These are phyloP conservation scores for Candida ovalis DNA, from an alignment of 805 yeast genomes.

Conservation along the genomic window DNA sequence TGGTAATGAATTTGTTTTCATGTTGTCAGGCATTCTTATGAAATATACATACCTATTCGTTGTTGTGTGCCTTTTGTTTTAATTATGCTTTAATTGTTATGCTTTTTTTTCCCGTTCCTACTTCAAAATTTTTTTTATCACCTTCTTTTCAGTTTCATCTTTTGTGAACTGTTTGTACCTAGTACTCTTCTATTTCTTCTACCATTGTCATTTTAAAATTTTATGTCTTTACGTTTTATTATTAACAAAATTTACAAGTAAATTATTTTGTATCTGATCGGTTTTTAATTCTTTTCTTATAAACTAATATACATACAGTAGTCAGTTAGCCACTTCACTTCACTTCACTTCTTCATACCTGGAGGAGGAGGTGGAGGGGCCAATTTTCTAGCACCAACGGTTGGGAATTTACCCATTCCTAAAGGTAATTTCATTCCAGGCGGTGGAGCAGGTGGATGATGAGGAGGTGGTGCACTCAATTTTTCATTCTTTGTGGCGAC, in stretches of 20 bases:
- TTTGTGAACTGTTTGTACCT: not conserved
- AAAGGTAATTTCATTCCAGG: slow-evolving; percentile 1
- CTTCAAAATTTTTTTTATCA: not conserved
- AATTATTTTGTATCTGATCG: too few species aligned
- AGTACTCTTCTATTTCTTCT: not conserved
- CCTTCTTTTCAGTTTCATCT: not conserved
- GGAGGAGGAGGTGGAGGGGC: slow-evolving; percentile 3
- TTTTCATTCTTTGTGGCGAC: slow-evolving; percentile 2
- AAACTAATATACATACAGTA: not conserved
- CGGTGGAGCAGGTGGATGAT: not conserved
- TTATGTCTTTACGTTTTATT: not conserved
- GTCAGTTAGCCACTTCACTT: not conserved
- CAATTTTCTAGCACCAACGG: not conserved
- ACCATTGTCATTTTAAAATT: not conserved
- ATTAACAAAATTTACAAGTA: not conserved
- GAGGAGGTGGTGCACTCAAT: slow-evolving; percentile 3
- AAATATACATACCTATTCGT: too few species aligned
- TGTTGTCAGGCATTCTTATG: not conserved
- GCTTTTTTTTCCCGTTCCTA: not conserved
- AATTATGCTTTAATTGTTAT: too few species aligned
- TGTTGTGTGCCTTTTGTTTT: too few species aligned
- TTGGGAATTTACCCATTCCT: slow-evolving; percentile 9
- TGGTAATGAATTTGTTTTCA: not conserved
- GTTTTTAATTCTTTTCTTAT: not conserved
- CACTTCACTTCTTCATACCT: not conserved